Evolutionary conservation across 306 rosid genomes (phyloP).

Genomic region (Prunus mume): DNA sequence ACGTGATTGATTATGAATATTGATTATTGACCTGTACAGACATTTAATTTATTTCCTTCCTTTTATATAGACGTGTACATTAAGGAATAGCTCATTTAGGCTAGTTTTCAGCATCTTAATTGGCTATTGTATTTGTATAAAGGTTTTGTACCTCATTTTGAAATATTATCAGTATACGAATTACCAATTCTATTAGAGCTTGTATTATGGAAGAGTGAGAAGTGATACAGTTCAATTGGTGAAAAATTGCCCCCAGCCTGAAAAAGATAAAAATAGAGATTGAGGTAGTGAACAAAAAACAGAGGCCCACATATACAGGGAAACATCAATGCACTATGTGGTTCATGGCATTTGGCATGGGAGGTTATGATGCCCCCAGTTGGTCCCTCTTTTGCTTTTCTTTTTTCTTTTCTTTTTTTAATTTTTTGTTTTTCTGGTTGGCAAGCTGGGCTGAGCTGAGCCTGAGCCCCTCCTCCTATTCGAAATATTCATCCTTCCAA

Average conservation of each 20-base stretch:
- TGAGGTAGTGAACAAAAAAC: constrained; percentile 16
- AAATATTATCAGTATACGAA: too few species aligned
- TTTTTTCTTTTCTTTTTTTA: constrained; percentile 30
- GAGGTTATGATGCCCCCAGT: constrained; percentile 57
- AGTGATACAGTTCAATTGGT: constrained; percentile 45
- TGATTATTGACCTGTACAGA: too few species aligned
- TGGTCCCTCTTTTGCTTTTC: constrained; percentile 22
- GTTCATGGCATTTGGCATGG: constrained; percentile 55
- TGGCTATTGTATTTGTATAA: too few species aligned
- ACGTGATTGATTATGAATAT: too few species aligned
- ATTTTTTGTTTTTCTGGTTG: background rate
- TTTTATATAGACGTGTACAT: too few species aligned
- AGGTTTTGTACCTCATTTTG: too few species aligned
- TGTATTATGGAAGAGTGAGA: background rate
- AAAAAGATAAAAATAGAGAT: background rate
- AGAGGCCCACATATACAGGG: constrained; percentile 45
- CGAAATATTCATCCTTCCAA: background rate
- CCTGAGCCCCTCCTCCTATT: background rate
- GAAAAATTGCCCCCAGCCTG: constrained; percentile 29
- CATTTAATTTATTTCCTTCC: too few species aligned
- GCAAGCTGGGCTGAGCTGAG: constrained; percentile 1
- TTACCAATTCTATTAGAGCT: too few species aligned
- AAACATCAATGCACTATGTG: constrained; percentile 45
- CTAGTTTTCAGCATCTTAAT: too few species aligned
- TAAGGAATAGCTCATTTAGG: too few species aligned